Evolutionary conservation across 1,284 basidiomycete species (phyloP).

Genomic region (Pascua sp.): DNA sequence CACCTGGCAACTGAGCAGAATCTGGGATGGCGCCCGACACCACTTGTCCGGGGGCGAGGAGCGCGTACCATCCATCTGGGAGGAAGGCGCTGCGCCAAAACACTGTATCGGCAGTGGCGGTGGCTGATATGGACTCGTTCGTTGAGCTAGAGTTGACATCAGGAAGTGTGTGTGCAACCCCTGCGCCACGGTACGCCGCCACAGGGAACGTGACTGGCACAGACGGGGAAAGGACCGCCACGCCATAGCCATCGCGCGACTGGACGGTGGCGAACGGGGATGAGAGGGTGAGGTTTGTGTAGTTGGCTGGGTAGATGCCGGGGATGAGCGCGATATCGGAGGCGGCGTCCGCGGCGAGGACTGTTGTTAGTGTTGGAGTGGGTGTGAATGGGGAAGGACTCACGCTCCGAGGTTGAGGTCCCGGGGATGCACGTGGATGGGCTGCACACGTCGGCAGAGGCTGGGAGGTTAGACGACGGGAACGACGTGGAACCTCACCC

Average conservation of each 20-base stretch:
- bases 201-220: conserved; percentile 23
- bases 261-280: background rate
- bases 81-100: conserved; percentile 26
- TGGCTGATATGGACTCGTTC: background rate
- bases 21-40: conserved; percentile 37
- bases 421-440: conserved; percentile 23
- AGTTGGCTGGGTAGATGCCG: conserved; percentile 15
- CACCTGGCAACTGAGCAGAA: conserved; percentile 15
- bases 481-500: too few relatives aligned
- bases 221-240: conserved; percentile 23
- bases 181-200: conserved; percentile 13
- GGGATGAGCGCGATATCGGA: conserved; percentile 14
- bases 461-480: too few relatives aligned
- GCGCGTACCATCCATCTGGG: conserved; percentile 33
- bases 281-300: background rate
- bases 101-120: background rate
- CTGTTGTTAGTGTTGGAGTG: conserved; percentile 70
- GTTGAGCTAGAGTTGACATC: background rate
- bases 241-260: background rate
- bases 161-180: background rate
- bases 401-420: conserved; percentile 20
- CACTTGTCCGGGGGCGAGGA: conserved; percentile 25
- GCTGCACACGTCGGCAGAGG: conserved; percentile 16
- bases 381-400: conserved; percentile 53
- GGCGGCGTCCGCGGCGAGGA: conserved; percentile 56